Evolutionary conservation across 2,329 filamentous ascomycete genomes (phyloP), one percentile per base, ranked within the genome.

Genomic region (Emmonsiellopsis sp.): DNA sequence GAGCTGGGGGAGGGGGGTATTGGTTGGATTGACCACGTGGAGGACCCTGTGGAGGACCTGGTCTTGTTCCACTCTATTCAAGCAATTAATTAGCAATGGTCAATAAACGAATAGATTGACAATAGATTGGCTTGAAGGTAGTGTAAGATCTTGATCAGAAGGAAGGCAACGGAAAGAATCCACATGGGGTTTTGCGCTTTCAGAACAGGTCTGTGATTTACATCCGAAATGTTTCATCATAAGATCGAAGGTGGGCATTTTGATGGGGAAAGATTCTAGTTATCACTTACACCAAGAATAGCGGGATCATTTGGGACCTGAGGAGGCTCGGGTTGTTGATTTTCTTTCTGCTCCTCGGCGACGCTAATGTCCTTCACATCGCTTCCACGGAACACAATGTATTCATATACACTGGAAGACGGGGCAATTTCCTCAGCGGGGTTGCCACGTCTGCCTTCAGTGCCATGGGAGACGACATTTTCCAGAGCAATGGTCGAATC

Each of bases 161-260:
- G 91, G 91, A 96, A 96, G 91, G 90, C 91, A 96, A 95, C 91
- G 90, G 91, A 95, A 85, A 87, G 85, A 83, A 75, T 95, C 91
- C 85, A 95, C 91, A 95, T 77, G 81, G 45, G 45, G 80, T 86
- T 78, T 89, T 95, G 90, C 90, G 89, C 89, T 87, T 86, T 86
- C 87, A 86, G 85, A 83, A 80, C 82, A 81, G 77, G 79, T 82
- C 78, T 80, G 74, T 76, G 67, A 66, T 94, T 95, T 88, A 93
- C 88, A 95, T 95, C 91, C 91, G 90, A 81, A 86, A 88, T 95
- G 75, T 75, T 93, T 94, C 88, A 89, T 95, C 91, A 95, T 83
- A 74, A 76, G 68, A 60, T 60, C 59, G 65, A 63, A 61, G 63
- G 60, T 45, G 50, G 17, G 31, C 36, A 44, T 42, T 47, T 54